Evolutionary conservation across 164 flowering plant genomes (phyloP).

Genomic region (Saururus chinensis): DNA sequence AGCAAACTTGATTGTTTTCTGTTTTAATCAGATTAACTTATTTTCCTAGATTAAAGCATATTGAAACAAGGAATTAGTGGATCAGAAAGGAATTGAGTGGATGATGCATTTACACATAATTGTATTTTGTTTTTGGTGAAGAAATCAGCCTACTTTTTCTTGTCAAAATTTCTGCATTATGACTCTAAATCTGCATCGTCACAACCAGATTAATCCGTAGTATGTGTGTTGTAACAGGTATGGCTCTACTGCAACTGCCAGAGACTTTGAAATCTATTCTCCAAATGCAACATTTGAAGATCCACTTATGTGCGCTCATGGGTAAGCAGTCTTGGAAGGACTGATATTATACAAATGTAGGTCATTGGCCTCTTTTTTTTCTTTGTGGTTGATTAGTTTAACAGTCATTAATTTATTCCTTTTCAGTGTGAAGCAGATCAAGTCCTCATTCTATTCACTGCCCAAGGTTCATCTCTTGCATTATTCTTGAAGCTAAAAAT

Average conservation of each 20-base stretch:
- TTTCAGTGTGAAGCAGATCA: conserved; percentile 71
- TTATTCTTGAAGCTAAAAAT: neutral
- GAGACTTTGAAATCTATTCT: conserved; percentile 75
- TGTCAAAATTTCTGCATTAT: too few relatives aligned
- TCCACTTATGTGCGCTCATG: conserved; percentile 73
- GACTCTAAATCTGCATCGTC: too few relatives aligned
- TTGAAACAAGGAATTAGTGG: too few relatives aligned
- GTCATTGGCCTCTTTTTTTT: neutral
- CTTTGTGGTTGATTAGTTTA: too few relatives aligned
- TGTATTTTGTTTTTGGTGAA: too few relatives aligned
- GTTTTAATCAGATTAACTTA: too few relatives aligned
- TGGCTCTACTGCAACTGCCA: conserved; percentile 44
- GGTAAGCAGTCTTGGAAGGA: conserved; percentile 23
- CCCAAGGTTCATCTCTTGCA: conserved; percentile 33
- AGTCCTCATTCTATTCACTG: conserved; percentile 75
- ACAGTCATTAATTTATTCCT: conserved; percentile 8
- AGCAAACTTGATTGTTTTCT: too few relatives aligned
- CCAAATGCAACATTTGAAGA: conserved; percentile 82
- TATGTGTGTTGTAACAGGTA: conserved; percentile 33
- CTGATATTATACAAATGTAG: neutral
- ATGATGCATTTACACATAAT: too few relatives aligned
- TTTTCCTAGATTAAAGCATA: too few relatives aligned
- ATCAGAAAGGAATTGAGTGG: too few relatives aligned
- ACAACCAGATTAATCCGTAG: too few relatives aligned
- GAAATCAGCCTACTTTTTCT: too few relatives aligned